Base-by-base conservation (phyloP, 495 filamentous ascomycete genomes). In the Trichocladium uniseriatum region DNA sequence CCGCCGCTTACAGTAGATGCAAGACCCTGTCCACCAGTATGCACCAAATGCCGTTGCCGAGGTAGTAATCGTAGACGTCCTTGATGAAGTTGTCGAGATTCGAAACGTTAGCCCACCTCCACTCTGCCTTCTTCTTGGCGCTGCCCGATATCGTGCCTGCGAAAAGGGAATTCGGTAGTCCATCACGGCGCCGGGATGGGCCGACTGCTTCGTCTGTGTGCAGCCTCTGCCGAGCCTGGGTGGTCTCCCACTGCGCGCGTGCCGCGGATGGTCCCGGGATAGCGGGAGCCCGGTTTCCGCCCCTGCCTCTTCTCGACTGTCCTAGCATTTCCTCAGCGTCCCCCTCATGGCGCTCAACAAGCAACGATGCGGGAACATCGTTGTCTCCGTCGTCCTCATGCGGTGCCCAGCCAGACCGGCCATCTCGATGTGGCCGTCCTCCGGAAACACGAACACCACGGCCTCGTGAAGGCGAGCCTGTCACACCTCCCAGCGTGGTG, bases 51-150 rank as follows among this genome's bases (percentile, higher is more conserved):
- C 92, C 92, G 53, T 84, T 79, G 0, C 86, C 86, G 18, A 80
- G 66, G 63, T 85, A 98, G 61, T 97, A 98, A 36, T 82, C 74
- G 63, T 97, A 98, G 20, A 96, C 91, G 46, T 95, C 85, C 53
- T 78, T 75, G 38, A 98, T 76, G 63, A 96, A 97, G 51, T 81
- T 84, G 63, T 98, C 92, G 49, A 98, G 69, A 60, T 97, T 92
- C 38, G 82, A 79, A 27, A 94, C 87, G 59, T 95, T 96, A 48
- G 86, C 86, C 89, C 92, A 98, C 61, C 83, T 82, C 85, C 90
- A 97, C 77, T 95, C 82, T 3, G 92, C 91, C 64, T 81, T 87
- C 57, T 89, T 81, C 66, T 83, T 86, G 11, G 84, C 82, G 58
- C 82, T 80, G 65, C 56, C 79, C 54, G 43, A 69, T 65, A 61